A percentile compares a stretch with the other conserved stretches of the same genome.
Evolutionary conservation across 768 basidiomycete species (phyloP).

Genomic region (Lactifluus subvellereus): DNA sequence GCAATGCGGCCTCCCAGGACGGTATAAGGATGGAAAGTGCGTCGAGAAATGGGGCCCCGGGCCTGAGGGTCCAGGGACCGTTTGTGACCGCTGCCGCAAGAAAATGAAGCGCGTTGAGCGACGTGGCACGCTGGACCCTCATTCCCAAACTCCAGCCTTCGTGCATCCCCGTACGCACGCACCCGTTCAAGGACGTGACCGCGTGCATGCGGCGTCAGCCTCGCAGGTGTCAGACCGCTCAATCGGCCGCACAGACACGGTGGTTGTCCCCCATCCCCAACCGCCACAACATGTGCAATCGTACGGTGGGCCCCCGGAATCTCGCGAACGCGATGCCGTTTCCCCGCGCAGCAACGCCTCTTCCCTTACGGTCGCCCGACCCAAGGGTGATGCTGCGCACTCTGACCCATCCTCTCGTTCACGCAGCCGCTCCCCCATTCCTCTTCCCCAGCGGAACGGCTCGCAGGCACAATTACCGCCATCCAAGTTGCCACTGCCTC

Average conservation of each 20-base stretch:
- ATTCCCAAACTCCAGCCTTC: conserved; percentile 24
- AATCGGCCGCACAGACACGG: conserved; percentile 20
- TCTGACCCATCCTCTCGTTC: conserved; percentile 22
- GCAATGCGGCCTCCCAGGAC: conserved; percentile 60
- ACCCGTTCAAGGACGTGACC: conserved; percentile 12
- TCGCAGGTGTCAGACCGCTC: conserved; percentile 16
- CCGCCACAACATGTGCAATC: conserved; percentile 6
- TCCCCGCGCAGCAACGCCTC: conserved; percentile 38
- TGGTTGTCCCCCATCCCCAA: conserved; percentile 12
- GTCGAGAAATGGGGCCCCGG: conserved; percentile 84
- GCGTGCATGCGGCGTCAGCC: conserved; percentile 1
- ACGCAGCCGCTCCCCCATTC: conserved; percentile 16
- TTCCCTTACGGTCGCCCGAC: conserved; percentile 10
- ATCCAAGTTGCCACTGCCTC: conserved; percentile 1
- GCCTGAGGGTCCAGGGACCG: conserved; percentile 72
- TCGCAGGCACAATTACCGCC: conserved; percentile 13
- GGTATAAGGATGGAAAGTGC: conserved; percentile 77
- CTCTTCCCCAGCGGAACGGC: conserved; percentile 15
- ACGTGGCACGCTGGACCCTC: conserved; percentile 51
- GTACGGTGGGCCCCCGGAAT: conserved; percentile 3
- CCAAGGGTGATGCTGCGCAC: conserved; percentile 28
- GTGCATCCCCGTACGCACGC: conserved; percentile 11
- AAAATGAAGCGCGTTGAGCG: conserved; percentile 79
- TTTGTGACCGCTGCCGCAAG: conserved; percentile 76
- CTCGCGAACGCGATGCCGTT: conserved; percentile 18